Evolutionary conservation across 768 basidiomycete genomes (phyloP).

Genomic region (Lanmaoa rubissima): DNA sequence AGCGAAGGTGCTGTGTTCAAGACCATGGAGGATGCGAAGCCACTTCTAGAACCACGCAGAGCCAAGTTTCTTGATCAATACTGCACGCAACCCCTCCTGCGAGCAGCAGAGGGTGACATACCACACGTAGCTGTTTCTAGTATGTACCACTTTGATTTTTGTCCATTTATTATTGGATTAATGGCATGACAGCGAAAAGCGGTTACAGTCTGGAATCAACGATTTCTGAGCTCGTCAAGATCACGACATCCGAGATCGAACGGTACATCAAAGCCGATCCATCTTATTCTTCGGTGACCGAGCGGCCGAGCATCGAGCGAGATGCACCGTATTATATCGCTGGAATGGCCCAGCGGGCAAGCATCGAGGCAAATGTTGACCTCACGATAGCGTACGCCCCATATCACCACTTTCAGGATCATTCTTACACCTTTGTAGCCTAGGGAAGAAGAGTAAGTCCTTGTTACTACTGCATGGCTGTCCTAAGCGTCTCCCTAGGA

Average conservation of each 20-base stretch:
- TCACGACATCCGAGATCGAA: background rate
- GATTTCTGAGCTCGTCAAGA: background rate
- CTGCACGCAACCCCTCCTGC: background rate
- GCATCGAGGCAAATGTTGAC: background rate
- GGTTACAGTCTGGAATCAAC: background rate
- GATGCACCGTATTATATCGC: background rate
- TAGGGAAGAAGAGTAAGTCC: background rate
- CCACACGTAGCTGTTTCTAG: background rate
- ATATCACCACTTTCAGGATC: too few species aligned
- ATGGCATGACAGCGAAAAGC: background rate
- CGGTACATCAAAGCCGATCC: background rate
- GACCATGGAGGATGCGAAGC: background rate
- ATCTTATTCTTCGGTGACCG: too few species aligned
- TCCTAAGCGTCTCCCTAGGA: background rate
- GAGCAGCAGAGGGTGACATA: background rate
- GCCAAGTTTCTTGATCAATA: background rate
- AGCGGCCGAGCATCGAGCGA: background rate
- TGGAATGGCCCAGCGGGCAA: background rate
- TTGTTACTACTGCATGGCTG: background rate
- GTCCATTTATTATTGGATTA: background rate
- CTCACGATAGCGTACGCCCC: background rate
- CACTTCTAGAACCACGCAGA: background rate
- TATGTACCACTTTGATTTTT: background rate
- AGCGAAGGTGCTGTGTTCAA: background rate
- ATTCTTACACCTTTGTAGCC: background rate